Evolutionary conservation across 352 stramenopile genomes (phyloP).

Genomic region (Phytopythium mirpurense): DNA sequence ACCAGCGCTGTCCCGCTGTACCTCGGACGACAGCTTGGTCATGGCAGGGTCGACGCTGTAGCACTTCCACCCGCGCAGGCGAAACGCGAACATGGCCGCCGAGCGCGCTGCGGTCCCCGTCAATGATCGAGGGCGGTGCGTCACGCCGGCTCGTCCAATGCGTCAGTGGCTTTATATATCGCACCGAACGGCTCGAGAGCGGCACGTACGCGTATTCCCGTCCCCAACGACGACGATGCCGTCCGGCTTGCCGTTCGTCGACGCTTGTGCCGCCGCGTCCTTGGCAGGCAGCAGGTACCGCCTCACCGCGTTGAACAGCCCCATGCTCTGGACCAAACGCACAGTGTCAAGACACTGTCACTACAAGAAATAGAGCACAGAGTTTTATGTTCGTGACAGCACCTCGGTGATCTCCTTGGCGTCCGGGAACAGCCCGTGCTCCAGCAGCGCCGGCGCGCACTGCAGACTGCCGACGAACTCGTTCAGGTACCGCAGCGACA

Average conservation of each 20-base stretch:
- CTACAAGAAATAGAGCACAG: too few species aligned
- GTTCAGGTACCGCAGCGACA: conserved; percentile 79
- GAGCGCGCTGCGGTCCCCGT: conserved; percentile 44
- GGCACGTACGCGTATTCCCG: conserved; percentile 62
- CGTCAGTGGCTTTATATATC: too few species aligned
- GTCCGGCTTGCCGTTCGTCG: conserved; percentile 25
- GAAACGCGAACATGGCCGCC: conserved; percentile 73
- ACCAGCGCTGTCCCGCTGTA: too few species aligned
- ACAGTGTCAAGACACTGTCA: too few species aligned
- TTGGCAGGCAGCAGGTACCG: conserved; percentile 44
- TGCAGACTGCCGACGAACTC: conserved; percentile 81
- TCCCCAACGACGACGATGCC: conserved; percentile 78
- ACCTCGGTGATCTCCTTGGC: conserved; percentile 84
- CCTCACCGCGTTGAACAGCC: conserved; percentile 75
- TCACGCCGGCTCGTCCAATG: too few species aligned
- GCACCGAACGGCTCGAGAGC: too few species aligned
- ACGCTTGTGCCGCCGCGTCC: conserved; percentile 6
- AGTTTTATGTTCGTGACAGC: too few species aligned
- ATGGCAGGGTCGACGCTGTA: conserved; percentile 80
- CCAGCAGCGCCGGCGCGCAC: conserved; percentile 59
- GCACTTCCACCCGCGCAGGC: conserved; percentile 66
- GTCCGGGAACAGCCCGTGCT: conserved; percentile 72
- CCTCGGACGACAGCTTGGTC: conserved; percentile 45
- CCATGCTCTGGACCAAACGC: conserved; percentile 64
- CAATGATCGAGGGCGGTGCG: neutral